phyloP scores from a whole-genome alignment of 768 basidiomycete genomes.

The Lactifluus volemus region DNA sequence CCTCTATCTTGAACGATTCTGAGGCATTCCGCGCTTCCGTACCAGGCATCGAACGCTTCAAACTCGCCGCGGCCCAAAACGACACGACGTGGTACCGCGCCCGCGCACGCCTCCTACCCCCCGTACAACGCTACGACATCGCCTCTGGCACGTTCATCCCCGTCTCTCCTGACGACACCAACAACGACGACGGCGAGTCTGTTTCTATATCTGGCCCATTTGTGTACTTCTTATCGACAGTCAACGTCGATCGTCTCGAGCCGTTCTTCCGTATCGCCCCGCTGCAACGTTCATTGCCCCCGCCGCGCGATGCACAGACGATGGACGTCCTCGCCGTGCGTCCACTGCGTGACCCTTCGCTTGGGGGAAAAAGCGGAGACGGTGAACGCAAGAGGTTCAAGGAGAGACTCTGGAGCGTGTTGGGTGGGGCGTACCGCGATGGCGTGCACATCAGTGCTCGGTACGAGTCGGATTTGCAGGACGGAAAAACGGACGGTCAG shows the following conservation, averaged over 20 bases:
- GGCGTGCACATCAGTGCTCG: conserved; percentile 65
- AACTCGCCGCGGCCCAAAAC: conserved; percentile 74
- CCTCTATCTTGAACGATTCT: conserved; percentile 74
- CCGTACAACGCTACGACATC: conserved; percentile 57
- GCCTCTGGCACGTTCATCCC: conserved; percentile 37
- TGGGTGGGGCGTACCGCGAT: conserved; percentile 66
- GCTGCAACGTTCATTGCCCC: conserved; percentile 38
- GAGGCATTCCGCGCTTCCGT: conserved; percentile 59
- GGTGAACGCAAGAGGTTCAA: conserved; percentile 43
- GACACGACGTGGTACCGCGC: conserved; percentile 62
- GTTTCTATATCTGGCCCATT: conserved; percentile 62
- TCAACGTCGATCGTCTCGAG: conserved; percentile 83
- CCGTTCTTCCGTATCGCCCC: conserved; percentile 73
- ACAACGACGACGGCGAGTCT: conserved; percentile 26
- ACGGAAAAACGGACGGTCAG: conserved; percentile 39
- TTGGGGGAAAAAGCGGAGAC: conserved; percentile 31
- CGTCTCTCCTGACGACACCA: conserved; percentile 29
- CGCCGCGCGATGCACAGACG: conserved; percentile 30
- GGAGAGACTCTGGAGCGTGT: conserved; percentile 41
- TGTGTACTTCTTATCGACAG: conserved; percentile 73
- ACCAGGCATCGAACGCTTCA: conserved; percentile 81
- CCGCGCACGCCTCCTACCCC: conserved; percentile 42
- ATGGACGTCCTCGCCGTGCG: conserved; percentile 75
- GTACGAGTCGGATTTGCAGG: conserved; percentile 29
- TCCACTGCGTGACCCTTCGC: conserved; percentile 51